Percentiles rank a stretch among this genome's conserved stretches.
phyloP scores from a whole-genome alignment of 2,329 filamentous ascomycete species.

The Daldinia sp. region DNA sequence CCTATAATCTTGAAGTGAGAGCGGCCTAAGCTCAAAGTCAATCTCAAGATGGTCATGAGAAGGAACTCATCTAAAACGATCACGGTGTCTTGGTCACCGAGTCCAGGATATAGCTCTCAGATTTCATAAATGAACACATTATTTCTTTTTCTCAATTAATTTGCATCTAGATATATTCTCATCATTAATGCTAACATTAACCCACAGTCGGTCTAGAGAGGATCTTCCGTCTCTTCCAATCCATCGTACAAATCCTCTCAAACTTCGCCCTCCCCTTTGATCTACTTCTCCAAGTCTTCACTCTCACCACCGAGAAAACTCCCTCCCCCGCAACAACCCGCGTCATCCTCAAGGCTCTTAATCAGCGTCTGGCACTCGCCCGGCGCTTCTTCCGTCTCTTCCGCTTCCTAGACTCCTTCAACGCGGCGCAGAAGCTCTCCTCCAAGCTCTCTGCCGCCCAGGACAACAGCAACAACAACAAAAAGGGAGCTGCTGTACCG shows the following conservation, averaged over 20 bases:
- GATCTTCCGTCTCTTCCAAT: conserved; percentile 68
- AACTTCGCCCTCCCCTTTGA: conserved; percentile 59
- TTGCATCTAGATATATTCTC: background rate
- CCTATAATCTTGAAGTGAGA: background rate
- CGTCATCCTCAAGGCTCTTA: conserved; percentile 53
- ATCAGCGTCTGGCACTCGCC: conserved; percentile 59
- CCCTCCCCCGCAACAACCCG: conserved; percentile 49
- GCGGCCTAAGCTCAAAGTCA: background rate
- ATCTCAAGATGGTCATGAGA: background rate
- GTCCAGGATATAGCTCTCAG: background rate
- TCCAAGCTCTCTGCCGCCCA: conserved; percentile 29
- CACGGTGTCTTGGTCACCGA: background rate
- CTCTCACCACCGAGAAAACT: conserved; percentile 25
- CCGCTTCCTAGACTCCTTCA: conserved; percentile 73
- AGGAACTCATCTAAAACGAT: background rate
- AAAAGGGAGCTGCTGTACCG: background rate
- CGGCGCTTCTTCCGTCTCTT: conserved; percentile 76
- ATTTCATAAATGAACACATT: background rate
- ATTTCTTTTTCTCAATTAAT: background rate
- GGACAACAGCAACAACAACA: background rate
- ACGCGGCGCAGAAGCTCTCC: conserved; percentile 61
- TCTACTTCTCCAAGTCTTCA: conserved; percentile 49
- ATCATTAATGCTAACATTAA: conserved; percentile 11
- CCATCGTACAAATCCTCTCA: conserved; percentile 61
- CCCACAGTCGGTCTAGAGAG: conserved; percentile 70